Evolutionary conservation across 2,329 filamentous ascomycete species (phyloP).

Genomic region (Mycosphaerella sp.): DNA sequence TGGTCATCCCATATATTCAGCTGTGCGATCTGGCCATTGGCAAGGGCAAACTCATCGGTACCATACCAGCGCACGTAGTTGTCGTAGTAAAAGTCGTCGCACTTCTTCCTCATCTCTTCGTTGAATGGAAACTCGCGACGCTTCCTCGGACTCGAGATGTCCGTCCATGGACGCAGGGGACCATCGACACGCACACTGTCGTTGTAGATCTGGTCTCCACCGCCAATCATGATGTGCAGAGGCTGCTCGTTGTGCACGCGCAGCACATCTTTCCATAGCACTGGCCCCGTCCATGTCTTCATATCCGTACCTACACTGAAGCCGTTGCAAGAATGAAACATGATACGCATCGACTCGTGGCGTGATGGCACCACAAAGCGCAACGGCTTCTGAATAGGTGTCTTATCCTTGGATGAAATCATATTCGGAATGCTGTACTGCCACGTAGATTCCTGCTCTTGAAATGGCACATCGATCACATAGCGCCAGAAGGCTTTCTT

Average conservation of each 20-base stretch:
- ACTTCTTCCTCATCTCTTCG: conserved; percentile 56
- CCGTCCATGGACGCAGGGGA: conserved; percentile 62
- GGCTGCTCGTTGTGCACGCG: conserved; percentile 53
- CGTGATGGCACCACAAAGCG: conserved; percentile 53
- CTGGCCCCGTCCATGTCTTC: conserved; percentile 53
- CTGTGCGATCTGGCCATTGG: conserved; percentile 57
- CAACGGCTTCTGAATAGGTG: conserved; percentile 33
- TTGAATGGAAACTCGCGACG: conserved; percentile 55
- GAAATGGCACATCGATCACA: conserved; percentile 57
- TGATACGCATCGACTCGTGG: conserved; percentile 60
- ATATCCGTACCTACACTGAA: conserved; percentile 61
- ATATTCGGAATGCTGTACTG: conserved; percentile 67
- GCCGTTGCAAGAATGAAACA: conserved; percentile 64
- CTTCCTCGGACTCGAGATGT: conserved; percentile 55
- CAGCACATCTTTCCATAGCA: conserved; percentile 59
- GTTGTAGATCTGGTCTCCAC: conserved; percentile 79
- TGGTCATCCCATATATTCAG: conserved; percentile 61
- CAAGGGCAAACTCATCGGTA: conserved; percentile 54
- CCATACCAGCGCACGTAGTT: conserved; percentile 64
- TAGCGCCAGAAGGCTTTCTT: conserved; percentile 56
- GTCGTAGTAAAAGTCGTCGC: conserved; percentile 57
- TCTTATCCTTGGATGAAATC: conserved; percentile 32
- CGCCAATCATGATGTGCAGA: conserved; percentile 71
- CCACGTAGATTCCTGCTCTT: conserved; percentile 67
- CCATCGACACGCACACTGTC: conserved; percentile 77